A percentile compares a stretch with the other conserved stretches of the same genome.
These are phyloP conservation scores for Nicotiana paniculata DNA, from an alignment of 257 asterid genomes.

Conservation along the genomic window DNA sequence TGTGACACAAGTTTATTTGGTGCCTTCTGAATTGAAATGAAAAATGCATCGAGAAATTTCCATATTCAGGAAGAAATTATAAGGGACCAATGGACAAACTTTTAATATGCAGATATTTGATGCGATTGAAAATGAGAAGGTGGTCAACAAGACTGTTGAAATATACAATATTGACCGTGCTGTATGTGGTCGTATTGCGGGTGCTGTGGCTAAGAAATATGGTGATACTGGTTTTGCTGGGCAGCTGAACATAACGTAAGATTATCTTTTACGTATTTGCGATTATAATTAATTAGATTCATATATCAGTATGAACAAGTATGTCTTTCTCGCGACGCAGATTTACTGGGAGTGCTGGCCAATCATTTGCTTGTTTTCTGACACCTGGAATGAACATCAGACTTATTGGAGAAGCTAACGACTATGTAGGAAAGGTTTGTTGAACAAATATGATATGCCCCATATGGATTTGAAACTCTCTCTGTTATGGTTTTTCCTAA, in stretches of 20 bases:
- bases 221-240: slow-evolving; percentile 99
- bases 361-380: slow-evolving; percentile 87
- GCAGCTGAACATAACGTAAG: slow-evolving; percentile 79
- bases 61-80: neutral
- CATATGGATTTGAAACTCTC: neutral
- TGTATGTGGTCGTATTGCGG: slow-evolving; percentile 97
- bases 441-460: neutral
- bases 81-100: neutral
- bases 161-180: slow-evolving; percentile 97
- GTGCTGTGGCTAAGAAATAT: slow-evolving; percentile 87
- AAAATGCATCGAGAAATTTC: neutral
- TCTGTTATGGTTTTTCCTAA: neutral
- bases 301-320: slow-evolving; percentile 1
- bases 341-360: slow-evolving; percentile 96
- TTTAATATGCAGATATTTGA: slow-evolving; percentile 47
- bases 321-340: slow-evolving; percentile 32
- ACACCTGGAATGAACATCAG: slow-evolving; percentile 98
- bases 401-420: slow-evolving; percentile 90
- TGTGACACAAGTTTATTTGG: neutral
- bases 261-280: neutral
- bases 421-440: slow-evolving; percentile 90
- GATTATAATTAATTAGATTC: neutral
- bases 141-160: slow-evolving; percentile 58
- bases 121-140: slow-evolving; percentile 83
- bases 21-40: neutral